Conservation (phyloP, 495 filamentous ascomycete species). For the Penicillium paradoxum region DNA sequence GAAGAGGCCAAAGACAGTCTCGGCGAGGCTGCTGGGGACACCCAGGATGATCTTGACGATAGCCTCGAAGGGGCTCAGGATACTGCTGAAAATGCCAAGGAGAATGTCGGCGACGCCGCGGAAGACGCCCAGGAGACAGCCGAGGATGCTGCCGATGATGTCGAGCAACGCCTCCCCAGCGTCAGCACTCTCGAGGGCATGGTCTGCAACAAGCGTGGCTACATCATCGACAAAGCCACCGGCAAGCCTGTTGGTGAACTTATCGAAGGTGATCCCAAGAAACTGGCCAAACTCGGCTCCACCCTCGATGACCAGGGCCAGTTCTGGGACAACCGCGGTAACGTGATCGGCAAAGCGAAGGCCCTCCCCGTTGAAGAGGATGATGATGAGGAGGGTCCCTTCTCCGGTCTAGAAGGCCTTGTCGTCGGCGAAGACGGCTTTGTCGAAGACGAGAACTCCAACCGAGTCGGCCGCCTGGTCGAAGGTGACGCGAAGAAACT, state of each 20-base stretch:
- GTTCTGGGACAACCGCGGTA: conserved; percentile 57
- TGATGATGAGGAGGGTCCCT: conserved; percentile 51
- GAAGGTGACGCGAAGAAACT: conserved; percentile 63
- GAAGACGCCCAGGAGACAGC: conserved; percentile 22
- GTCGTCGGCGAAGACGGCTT: conserved; percentile 55
- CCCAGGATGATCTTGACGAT: conserved; percentile 19
- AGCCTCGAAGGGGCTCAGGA: conserved; percentile 21
- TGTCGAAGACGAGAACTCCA: conserved; percentile 56
- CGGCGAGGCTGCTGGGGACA: conserved; percentile 25
- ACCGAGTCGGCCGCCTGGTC: conserved; percentile 52
- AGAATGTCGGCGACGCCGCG: conserved; percentile 25
- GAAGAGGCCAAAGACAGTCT: conserved; percentile 20
- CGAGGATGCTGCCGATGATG: conserved; percentile 33
- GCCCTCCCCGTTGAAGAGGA: conserved; percentile 54
- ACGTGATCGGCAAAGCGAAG: conserved; percentile 55
- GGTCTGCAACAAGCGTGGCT: conserved; percentile 58
- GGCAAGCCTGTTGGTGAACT: conserved; percentile 56
- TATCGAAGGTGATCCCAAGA: conserved; percentile 55
- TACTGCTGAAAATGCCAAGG: conserved; percentile 13
- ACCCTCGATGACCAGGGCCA: conserved; percentile 58
- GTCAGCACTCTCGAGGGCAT: conserved; percentile 58
- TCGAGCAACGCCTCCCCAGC: conserved; percentile 41
- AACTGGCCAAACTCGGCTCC: conserved; percentile 50
- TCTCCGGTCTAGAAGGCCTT: conserved; percentile 61
- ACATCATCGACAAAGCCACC: conserved; percentile 45